Conservation (phyloP, 495 filamentous ascomycete genomes). For the Talaromyces trachyspermus region DNA sequence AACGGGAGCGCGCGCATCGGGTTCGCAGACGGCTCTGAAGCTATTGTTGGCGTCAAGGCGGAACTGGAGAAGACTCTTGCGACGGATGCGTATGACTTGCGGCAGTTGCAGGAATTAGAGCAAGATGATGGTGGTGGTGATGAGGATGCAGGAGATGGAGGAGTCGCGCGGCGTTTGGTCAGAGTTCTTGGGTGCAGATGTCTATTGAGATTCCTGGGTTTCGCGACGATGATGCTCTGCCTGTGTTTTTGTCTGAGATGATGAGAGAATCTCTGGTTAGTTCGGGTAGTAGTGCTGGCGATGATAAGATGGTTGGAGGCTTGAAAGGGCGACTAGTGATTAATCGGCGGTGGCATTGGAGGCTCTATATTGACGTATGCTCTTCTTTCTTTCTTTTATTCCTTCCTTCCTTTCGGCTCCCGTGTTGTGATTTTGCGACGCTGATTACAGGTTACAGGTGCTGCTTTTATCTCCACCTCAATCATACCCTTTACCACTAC, state of each 20-base stretch:
- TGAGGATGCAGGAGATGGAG: constrained; percentile 21
- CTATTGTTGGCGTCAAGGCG: constrained; percentile 88
- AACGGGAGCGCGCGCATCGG: constrained; percentile 91
- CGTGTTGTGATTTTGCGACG: background rate
- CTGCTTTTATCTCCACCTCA: constrained; percentile 86
- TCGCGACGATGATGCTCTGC: constrained; percentile 84
- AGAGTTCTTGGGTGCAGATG: constrained; percentile 68
- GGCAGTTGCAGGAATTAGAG: constrained; percentile 21
- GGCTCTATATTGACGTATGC: constrained; percentile 88
- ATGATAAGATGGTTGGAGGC: constrained; percentile 44
- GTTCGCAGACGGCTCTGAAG: constrained; percentile 91
- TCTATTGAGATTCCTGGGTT: constrained; percentile 78
- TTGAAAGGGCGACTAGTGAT: constrained; percentile 70
- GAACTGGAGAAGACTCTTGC: constrained; percentile 69
- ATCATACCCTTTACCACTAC: constrained; percentile 84
- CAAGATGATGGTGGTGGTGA: constrained; percentile 21
- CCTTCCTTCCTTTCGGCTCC: constrained; percentile 8
- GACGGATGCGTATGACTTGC: constrained; percentile 24
- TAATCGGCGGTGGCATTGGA: constrained; percentile 89
- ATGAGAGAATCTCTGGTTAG: constrained; percentile 82
- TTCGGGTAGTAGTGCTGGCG: constrained; percentile 12
- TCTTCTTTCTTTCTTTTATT: constrained; percentile 8
- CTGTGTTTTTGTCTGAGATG: constrained; percentile 79
- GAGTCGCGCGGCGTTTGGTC: constrained; percentile 28
- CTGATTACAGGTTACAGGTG: constrained; percentile 51